Base-by-base conservation (phyloP, 306 rosid genomes). In the Inga laurina region DNA sequence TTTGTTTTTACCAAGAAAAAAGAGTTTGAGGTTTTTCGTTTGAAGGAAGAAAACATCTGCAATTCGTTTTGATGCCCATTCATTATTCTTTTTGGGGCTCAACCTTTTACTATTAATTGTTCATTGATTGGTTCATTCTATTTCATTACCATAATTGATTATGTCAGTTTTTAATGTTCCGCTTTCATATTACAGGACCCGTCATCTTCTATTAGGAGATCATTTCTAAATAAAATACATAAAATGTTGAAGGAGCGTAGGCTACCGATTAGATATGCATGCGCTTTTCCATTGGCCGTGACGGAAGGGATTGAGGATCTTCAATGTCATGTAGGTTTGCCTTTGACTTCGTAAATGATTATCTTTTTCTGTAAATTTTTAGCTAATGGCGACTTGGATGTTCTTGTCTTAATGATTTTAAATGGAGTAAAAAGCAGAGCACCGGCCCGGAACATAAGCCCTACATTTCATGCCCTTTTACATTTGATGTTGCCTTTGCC, bases 181-280 rank as follows among this genome's bases (percentile, higher is more conserved):
- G 13, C 32, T 86, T 39, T 54, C 35, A 43, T 85, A 45, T 90
- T 85, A 57, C 93, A 96, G 99, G 97, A 96, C 70, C 68, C 85
- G 6, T 93, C 91, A 70, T 78, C 84, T 49, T 82, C 79, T 81
- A 92, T 89, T 70, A 89, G 97, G 84, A 87, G 88, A 85, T 83
- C 75, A 83, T 92, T 90, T 90, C 89, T 96, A 16, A 83, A 79
- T 82, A 94, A 96, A 88, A 82, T 82, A 43, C 90, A 91, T 77
- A 91, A 80, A 83, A 79, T 96, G 82, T 80, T 96, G 86, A 92
- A 89, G 93, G 91, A 90, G 90, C 93, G 72, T 82, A 93, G 85
- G 65, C 86, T 96, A 75, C 97, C 99, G 76, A 90, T 81, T 81
- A 93, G 97, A 83, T 96, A 89, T 87, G 94, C 97, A 32, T 91